A percentile compares a stretch with the other conserved stretches of the same genome.
Conservation (phyloP, 495 filamentous ascomycete species). For the Rusavskia elegans region DNA sequence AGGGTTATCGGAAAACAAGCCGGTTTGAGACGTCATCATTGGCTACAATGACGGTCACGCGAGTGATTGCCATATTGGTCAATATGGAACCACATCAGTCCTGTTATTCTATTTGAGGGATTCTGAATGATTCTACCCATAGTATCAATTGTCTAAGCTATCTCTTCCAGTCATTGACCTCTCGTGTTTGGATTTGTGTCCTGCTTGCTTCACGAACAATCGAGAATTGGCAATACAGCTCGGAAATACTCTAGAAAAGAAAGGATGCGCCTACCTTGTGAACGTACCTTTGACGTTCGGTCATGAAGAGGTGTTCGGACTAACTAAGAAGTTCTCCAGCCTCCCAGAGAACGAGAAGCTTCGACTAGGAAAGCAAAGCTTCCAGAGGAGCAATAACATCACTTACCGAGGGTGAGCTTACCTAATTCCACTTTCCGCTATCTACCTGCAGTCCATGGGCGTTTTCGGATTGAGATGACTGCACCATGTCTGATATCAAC, state of each 20-base stretch:
- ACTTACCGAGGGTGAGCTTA: conserved; percentile 21
- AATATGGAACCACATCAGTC: not conserved
- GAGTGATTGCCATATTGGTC: not conserved
- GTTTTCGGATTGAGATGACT: no score
- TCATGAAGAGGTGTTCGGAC: conserved; percentile 23
- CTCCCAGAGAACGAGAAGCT: conserved; percentile 21
- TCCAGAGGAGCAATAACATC: conserved; percentile 20
- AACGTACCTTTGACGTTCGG: conserved; percentile 24
- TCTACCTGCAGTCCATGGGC: not conserved
- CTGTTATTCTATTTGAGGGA: not conserved
- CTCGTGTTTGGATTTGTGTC: conserved; percentile 11
- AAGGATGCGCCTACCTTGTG: conserved; percentile 30
- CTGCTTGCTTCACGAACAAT: conserved; percentile 9
- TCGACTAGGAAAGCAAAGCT: conserved; percentile 26
- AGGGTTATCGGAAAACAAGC: not conserved
- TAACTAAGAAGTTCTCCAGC: conserved; percentile 26
- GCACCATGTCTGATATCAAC: not conserved
- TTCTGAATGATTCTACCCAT: no score
- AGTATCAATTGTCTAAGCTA: not conserved
- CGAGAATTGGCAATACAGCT: conserved; percentile 17
- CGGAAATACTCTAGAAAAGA: conserved; percentile 26
- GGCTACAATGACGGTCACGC: not conserved
- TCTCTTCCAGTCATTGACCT: conserved; percentile 28
- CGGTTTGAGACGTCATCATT: not conserved
- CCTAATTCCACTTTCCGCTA: not conserved